Evolutionary conservation across 2,329 filamentous ascomycete genomes (phyloP), one percentile per base, ranked within the genome.

Genomic region (Teratosphaeria gauchensis): DNA sequence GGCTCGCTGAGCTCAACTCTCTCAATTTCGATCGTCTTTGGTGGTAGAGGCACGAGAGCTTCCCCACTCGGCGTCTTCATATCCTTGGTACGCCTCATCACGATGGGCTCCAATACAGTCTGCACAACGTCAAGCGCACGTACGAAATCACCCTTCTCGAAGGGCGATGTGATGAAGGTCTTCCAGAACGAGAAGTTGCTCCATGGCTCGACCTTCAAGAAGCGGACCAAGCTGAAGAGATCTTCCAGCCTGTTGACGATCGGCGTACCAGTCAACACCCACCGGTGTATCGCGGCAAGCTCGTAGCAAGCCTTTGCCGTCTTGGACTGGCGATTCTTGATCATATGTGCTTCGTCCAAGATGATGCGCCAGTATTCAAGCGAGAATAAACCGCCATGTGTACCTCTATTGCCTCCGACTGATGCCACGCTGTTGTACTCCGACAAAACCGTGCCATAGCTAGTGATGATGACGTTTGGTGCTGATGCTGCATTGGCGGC

Each of bases 171-270:
- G 69, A 99, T 97, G 72, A 99, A 99, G 0, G 94, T 97, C 71
- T 92, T 92, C 94, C 94, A 99, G 75, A 96, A 99, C 0, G 92
- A 96, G 73, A 99, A 99, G 72, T 97, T 97, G 68, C 88, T 94
- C 94, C 94, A 99, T 0, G 94, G 94, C 71, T 97, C 92, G 3
- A 99, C 94, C 58, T 90, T 86, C 11, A 99, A 77, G 74, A 97
- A 99, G 2, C 90, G 85, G 12, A 97, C 90, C 42, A 99, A 76
- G 68, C 90, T 95, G 76, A 96, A 97, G 0, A 99, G 77, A 73
- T 97, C 94, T 72, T 97, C 92, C 0, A 99, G 80, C 51, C 90
- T 87, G 72, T 99, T 99, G 65, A 99, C 92, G 58, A 99, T 97
- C 0, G 94, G 94, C 0, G 94, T 99, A 19, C 94, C 94, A 0